Evolutionary conservation across 2,329 filamentous ascomycete genomes (phyloP).

Genomic region (Paracamarosporium sp.): DNA sequence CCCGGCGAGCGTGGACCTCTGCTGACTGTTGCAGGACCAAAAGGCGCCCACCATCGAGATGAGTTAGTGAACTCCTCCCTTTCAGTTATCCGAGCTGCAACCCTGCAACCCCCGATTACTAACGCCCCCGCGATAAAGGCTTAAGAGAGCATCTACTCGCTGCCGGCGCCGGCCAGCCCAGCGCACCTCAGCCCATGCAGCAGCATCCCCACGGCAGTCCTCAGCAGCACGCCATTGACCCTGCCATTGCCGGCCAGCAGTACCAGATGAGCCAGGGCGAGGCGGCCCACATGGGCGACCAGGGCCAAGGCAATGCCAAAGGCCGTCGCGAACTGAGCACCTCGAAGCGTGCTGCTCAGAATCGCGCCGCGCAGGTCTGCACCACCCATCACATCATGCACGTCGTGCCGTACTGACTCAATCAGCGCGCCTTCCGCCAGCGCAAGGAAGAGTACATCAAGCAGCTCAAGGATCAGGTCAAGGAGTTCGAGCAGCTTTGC

Average conservation of each 20-base stretch:
- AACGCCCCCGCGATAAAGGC: conserved; percentile 52
- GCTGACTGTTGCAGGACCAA: conserved; percentile 43
- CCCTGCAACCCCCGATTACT: conserved; percentile 33
- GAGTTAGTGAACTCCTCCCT: conserved; percentile 43
- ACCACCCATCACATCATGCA: neutral
- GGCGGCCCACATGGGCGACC: conserved; percentile 54
- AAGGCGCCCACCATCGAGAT: conserved; percentile 50
- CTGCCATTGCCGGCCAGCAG: conserved; percentile 60
- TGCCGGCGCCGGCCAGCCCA: conserved; percentile 53
- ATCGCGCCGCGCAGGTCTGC: conserved; percentile 89
- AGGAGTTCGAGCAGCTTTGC: conserved; percentile 78
- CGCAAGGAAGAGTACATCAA: conserved; percentile 98
- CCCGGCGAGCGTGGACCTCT: conserved; percentile 13
- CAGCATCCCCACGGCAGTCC: conserved; percentile 47
- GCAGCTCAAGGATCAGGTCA: conserved; percentile 92
- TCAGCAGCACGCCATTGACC: conserved; percentile 63
- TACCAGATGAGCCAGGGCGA: conserved; percentile 58
- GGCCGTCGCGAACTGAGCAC: conserved; percentile 91
- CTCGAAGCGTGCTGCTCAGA: conserved; percentile 95
- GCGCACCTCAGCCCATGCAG: conserved; percentile 35
- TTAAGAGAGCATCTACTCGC: conserved; percentile 69
- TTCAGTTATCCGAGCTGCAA: conserved; percentile 11
- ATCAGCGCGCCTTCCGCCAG: conserved; percentile 91
- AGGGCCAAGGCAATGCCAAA: conserved; percentile 47
- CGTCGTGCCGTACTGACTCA: conserved; percentile 23